Base-by-base conservation (phyloP, 1,284 basidiomycete species). In the Sporisorium sorghi region DNA sequence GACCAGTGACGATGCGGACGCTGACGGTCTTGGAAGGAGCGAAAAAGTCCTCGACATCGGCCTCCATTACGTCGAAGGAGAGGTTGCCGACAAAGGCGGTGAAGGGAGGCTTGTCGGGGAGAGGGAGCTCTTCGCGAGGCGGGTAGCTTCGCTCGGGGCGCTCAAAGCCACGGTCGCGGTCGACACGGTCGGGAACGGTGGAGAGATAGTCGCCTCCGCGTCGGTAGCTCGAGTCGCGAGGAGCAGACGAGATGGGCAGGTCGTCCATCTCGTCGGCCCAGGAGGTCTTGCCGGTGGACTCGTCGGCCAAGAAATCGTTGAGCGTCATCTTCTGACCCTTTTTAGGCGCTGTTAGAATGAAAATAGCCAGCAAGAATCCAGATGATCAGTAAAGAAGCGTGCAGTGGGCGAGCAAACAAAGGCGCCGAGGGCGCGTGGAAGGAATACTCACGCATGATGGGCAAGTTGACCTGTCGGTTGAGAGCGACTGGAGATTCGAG, bases 31-130 rank as follows among this genome's bases (percentile, higher is more conserved):
- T 76, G 54, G 76, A 55, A 33, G 84, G 78, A 30, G 77, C 59
- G 66, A 85, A 84, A 86, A 94, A 97, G 32, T 88, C 87, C 62
- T 90, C 91, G 43, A 99, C 86, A 78, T 98, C 94, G 9, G 84
- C 84, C 81, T 97, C 94, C 19, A 90, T 90, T 49, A 94, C 89
- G 86, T 99, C 97, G 79, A 97, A 99, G 3, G 93, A 89, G 55
- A 99, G 88, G 86, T 99, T 99, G 60, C 96, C 97, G 76, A 99
- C 88, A 80, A 94, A 99, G 9, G 93, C 95, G 39, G 95, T 99
- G 87, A 90, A 99, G 12, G 97, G 97, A 15, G 97, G 93, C 70
- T 90, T 89, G 50, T 92, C 92, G n/a, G 97, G 97, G 37, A 99
- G 86, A 30, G 97, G 95, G 15, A 98, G 87, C 84, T 99, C 96